Conservation (phyloP, 2,329 filamentous ascomycete genomes). For the Colletotrichum lindemuthianum region DNA sequence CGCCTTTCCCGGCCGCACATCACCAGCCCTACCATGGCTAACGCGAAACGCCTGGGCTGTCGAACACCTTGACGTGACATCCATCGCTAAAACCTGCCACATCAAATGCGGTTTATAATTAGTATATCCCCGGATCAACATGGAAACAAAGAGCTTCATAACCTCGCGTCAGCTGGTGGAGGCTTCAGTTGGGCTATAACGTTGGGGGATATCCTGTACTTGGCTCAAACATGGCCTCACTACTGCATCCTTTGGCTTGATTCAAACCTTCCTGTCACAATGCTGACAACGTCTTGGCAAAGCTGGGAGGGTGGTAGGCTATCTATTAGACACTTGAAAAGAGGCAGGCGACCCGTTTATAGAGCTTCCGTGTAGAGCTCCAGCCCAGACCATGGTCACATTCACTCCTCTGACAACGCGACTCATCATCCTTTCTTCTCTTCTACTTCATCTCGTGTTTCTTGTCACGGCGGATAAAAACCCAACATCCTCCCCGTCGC, state of each 20-base stretch:
- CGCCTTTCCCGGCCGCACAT: too few species aligned
- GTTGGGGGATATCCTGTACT: constrained; percentile 3
- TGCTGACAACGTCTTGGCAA: neutral
- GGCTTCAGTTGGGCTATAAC: neutral
- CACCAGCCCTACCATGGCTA: constrained; percentile 6
- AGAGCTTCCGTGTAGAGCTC: neutral
- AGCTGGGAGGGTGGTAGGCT: too few species aligned
- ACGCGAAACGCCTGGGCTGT: constrained; percentile 19
- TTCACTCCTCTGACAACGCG: neutral
- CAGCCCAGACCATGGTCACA: neutral
- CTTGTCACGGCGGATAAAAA: constrained; percentile 20
- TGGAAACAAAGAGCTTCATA: neutral
- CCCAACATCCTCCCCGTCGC: constrained; percentile 31
- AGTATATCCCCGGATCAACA: constrained; percentile 8
- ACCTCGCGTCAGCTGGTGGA: neutral
- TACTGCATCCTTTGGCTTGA: neutral
- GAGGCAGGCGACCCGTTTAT: too few species aligned
- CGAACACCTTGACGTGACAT: constrained; percentile 9
- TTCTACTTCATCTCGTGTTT: neutral
- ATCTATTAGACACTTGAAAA: too few species aligned
- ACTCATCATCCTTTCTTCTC: neutral
- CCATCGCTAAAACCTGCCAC: constrained; percentile 24
- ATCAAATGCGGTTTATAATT: constrained; percentile 16
- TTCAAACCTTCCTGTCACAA: constrained; percentile 17
- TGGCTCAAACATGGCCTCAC: constrained; percentile 24